Base-by-base conservation (phyloP, 108 stramenopile genomes). In the Nitzschia palea region DNA sequence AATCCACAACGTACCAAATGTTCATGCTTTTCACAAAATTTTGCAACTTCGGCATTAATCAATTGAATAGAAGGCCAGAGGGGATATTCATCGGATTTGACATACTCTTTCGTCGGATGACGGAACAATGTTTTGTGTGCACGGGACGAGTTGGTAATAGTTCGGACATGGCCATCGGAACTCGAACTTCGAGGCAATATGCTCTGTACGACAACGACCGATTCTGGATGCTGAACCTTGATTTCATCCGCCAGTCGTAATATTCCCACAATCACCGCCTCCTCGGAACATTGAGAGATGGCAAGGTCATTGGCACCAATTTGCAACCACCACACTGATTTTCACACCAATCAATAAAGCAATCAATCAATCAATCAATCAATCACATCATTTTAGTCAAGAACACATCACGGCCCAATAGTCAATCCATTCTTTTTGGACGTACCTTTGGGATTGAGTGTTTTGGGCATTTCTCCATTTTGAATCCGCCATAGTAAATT, bases 401-500 rank as follows among this genome's bases (percentile, higher is more conserved):
- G n/a, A n/a, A n/a, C n/a, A n/a, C n/a, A n/a, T n/a, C n/a, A n/a
- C n/a, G n/a, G n/a, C n/a, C n/a, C n/a, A n/a, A n/a, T n/a, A n/a
- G n/a, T n/a, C n/a, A n/a, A n/a, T n/a, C n/a, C n/a, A n/a, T n/a
- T n/a, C 40, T 62, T 65, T 42, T 5, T 28, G 3, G 54, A 37
- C 57, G 40, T 42, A 60, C 59, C 59, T 60, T 60, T 60, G 14
- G 59, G 59, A 22, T 60, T 15, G 23, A 60, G 59, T 25, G 8
- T 43, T 14, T 17, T 40, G 4, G 86, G 89, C 60, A 84, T 65
- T 55, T 91, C 89, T 5, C 86, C 89, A 55, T 91, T 81, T 73
- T 82, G 60, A 2, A 91, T 76, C 20, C 89, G 70, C 89, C 89
- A 91, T n/a, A 91, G 70, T 1, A 91, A 57, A 61, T 87, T 86